A percentile compares a stretch with the other conserved stretches of the same genome.
Conservation (phyloP, 2,329 filamentous ascomycete species). For the Xylaria sp. region DNA sequence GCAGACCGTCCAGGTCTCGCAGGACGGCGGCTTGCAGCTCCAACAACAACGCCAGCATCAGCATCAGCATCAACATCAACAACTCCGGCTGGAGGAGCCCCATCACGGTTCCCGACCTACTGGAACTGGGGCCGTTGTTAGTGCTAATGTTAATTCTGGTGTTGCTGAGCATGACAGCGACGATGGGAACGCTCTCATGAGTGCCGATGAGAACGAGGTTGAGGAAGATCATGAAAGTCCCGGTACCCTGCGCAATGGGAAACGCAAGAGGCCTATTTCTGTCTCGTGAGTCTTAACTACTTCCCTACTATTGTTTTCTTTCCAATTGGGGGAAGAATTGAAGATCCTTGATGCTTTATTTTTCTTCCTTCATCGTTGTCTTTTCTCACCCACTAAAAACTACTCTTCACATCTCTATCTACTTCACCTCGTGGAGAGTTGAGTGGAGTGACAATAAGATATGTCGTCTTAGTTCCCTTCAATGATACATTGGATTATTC, state of each 20-base stretch:
- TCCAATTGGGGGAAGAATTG: background rate
- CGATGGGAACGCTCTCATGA: conserved; percentile 56
- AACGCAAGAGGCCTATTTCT: conserved; percentile 70
- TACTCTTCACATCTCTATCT: background rate
- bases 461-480: background rate
- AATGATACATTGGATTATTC: conserved; percentile 15
- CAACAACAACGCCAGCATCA: conserved; percentile 13
- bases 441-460: background rate
- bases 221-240: conserved; percentile 49
- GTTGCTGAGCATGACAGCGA: conserved; percentile 58
- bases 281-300: conserved; percentile 62
- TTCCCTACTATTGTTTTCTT: background rate
- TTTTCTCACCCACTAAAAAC: background rate
- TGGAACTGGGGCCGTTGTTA: background rate
- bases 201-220: conserved; percentile 55
- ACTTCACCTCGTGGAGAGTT: background rate
- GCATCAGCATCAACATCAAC: conserved; percentile 16
- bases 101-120: conserved; percentile 43
- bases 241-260: conserved; percentile 59
- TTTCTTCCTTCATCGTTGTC: background rate
- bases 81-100: conserved; percentile 35
- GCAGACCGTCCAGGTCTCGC: conserved; percentile 44
- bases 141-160: background rate
- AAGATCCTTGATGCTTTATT: background rate
- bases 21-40: conserved; percentile 38